These are phyloP conservation scores for Ophiostoma sp. DNA, from an alignment of 2,329 filamentous ascomycete genomes.

Conservation along the genomic window DNA sequence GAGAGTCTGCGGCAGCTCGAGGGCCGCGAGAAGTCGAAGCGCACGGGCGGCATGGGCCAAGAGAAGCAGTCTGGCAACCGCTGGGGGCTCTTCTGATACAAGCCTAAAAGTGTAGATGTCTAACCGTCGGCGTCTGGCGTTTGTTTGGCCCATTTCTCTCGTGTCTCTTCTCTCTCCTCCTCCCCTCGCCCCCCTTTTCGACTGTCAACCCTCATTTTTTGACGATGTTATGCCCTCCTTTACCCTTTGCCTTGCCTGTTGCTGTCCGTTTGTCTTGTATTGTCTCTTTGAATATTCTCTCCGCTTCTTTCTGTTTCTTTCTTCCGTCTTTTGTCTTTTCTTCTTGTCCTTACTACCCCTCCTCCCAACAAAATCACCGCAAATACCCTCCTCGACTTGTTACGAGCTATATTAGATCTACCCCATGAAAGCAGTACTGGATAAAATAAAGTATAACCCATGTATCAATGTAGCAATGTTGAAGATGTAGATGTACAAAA, in stretches of 20 bases:
- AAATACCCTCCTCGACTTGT: slow-evolving; percentile 12
- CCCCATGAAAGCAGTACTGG: neutral
- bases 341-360: neutral
- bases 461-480: neutral
- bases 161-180: neutral
- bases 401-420: slow-evolving; percentile 15
- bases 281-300: slow-evolving; percentile 13
- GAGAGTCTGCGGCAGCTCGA: slow-evolving; percentile 83
- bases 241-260: neutral
- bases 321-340: neutral
- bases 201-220: slow-evolving; percentile 1
- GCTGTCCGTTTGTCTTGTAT: neutral
- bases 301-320: slow-evolving; percentile 9
- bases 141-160: neutral
- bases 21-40: slow-evolving; percentile 56
- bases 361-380: slow-evolving; percentile 9
- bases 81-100: slow-evolving; percentile 25
- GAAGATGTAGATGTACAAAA: neutral
- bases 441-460: neutral
- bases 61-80: slow-evolving; percentile 23
- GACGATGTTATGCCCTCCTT: slow-evolving; percentile 12
- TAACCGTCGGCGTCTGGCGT: neutral
- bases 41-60: slow-evolving; percentile 39
- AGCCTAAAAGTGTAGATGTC: neutral
- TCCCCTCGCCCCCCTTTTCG: neutral